Conservation (phyloP, 129 eudicot species). For the Pulicaria dysenterica region DNA sequence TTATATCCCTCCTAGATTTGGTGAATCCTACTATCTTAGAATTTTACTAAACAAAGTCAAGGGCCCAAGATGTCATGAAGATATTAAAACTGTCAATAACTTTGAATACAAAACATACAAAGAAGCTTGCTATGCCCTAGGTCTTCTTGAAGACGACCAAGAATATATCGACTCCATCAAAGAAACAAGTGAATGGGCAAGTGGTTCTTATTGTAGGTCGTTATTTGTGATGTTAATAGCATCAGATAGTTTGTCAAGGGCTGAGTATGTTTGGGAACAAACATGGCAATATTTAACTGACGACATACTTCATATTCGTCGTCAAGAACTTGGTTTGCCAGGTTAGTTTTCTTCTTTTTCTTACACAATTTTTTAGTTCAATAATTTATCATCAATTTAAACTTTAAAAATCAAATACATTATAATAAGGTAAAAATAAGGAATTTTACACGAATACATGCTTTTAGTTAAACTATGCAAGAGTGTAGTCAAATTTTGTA, state of each 20-base stretch:
- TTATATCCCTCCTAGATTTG: background rate
- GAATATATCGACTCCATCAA: background rate
- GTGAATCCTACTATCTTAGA: background rate
- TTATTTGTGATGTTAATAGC: background rate
- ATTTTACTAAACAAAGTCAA: background rate
- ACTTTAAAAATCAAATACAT: no score
- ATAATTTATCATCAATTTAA: no score
- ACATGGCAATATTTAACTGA: background rate
- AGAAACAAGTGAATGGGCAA: background rate
- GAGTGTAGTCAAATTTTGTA: no score
- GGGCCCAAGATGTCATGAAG: background rate
- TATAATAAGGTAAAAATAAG: no score
- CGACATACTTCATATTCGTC: no score
- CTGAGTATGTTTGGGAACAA: background rate
- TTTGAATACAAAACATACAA: background rate
- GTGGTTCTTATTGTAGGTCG: background rate
- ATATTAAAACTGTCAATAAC: background rate
- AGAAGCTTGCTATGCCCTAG: background rate
- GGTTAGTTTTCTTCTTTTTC: no score
- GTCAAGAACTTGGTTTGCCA: no score
- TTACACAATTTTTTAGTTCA: no score
- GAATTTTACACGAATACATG: no score
- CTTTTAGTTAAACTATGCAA: no score
- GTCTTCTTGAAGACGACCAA: background rate
- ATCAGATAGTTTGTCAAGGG: background rate